These are phyloP conservation scores for Debaryomyces fabryi DNA, from an alignment of 1,139 yeast genomes.

Conservation along the genomic window DNA sequence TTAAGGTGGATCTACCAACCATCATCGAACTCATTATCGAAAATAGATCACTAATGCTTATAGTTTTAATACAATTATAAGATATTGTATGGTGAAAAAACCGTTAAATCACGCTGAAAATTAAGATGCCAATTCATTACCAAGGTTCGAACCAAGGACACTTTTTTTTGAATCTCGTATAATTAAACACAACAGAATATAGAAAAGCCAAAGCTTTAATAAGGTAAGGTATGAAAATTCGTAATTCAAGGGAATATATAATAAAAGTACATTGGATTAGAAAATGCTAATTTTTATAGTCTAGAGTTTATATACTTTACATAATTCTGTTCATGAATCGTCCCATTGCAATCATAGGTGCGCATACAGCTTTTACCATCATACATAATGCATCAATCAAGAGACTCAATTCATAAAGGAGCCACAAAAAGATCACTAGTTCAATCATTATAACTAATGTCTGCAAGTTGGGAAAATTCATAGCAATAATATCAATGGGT, in stretches of 20 bases:
- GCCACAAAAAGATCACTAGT: conserved; percentile 44
- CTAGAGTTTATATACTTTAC: conserved; percentile 15
- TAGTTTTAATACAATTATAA: background rate
- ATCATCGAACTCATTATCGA: background rate
- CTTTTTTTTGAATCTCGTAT: background rate
- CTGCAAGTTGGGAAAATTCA: conserved; percentile 42
- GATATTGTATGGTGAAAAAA: background rate
- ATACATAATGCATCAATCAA: conserved; percentile 50
- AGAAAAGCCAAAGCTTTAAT: background rate
- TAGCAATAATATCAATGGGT: conserved; percentile 46
- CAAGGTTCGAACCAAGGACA: background rate
- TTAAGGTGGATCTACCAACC: background rate
- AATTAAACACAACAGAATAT: no score
- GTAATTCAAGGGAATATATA: background rate
- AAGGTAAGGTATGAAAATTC: background rate
- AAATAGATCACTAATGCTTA: background rate
- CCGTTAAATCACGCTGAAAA: background rate
- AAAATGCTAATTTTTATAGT: background rate
- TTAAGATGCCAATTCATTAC: background rate
- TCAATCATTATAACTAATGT: conserved; percentile 44
- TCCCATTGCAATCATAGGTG: conserved; percentile 53
- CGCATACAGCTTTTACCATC: conserved; percentile 52
- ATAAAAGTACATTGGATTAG: background rate
- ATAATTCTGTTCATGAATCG: conserved; percentile 47
- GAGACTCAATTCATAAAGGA: conserved; percentile 45